Conservation (phyloP, 371 early-diverging fungal genomes). For the Mortierella sp. region DNA sequence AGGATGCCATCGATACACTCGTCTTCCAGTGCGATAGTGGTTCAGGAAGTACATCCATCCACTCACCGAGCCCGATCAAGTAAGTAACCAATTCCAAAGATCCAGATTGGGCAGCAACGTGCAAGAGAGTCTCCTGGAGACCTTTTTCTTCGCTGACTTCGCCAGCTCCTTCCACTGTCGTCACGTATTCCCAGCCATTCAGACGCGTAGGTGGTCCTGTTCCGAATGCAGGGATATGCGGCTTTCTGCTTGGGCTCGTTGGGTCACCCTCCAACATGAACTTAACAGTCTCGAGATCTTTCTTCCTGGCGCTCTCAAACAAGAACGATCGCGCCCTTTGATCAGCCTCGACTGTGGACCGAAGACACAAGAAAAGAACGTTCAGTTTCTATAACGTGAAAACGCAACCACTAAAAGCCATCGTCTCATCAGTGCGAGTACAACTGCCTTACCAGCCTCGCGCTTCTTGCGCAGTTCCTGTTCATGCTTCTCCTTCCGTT, state of each 20-base stretch:
- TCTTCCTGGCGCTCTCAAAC: constrained; percentile 23
- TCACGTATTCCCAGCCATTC: constrained; percentile 48
- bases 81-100: constrained; percentile 65
- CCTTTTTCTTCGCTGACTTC: constrained; percentile 17
- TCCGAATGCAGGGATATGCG: constrained; percentile 13
- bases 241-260: constrained; percentile 15
- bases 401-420: neutral
- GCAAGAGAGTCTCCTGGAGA: constrained; percentile 55
- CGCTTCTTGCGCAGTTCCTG: constrained; percentile 45
- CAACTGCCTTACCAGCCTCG: constrained; percentile 27
- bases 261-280: constrained; percentile 36
- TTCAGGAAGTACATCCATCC: constrained; percentile 17
- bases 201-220: constrained; percentile 30
- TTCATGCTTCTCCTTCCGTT: constrained; percentile 32
- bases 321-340: constrained; percentile 44
- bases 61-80: constrained; percentile 20
- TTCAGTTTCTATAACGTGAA: neutral
- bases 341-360: constrained; percentile 37
- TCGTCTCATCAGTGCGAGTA: neutral
- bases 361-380: neutral
- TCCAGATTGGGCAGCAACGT: constrained; percentile 72
- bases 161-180: constrained; percentile 14
- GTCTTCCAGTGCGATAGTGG: neutral
- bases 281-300: constrained; percentile 32
- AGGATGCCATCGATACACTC: neutral